Base-by-base conservation (phyloP, 2,329 filamentous ascomycete species). In the Dissoconium aciculare region DNA sequence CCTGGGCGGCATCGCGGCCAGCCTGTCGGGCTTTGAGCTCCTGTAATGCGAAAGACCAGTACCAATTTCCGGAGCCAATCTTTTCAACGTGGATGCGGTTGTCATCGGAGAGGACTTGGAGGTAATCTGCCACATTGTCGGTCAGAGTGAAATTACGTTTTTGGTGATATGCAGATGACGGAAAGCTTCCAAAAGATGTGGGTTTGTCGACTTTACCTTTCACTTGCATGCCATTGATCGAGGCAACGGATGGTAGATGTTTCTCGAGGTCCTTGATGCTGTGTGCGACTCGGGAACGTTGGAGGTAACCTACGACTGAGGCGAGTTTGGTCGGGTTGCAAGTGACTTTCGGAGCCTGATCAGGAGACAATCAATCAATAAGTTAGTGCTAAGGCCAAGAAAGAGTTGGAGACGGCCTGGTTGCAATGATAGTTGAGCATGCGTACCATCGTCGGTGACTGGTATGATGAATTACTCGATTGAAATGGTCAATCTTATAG, bases 41-140 rank as follows among this genome's bases (percentile, higher is more conserved):
- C 31, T 76, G 70, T 15, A 63, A 69, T 11, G 55, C 59, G 48
- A 78, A 78, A 39, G 63, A 67, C 74, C 74, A 79, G 55, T 78
- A 78, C 74, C 74, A 79, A 50, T 78, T 78, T 15, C 71, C 73
- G 39, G 64, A 74, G 26, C 74, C 74, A 43, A 79, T 78, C 52
- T 78, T 78, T 56, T 78, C 74, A 15, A 75, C 67, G 11, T 64
- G 64, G 37, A 78, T 66, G 43, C 66, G 63, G 43, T 60, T 62
- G 34, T 78, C 74, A 44, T 77, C 71, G 5, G 60, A 57, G 12
- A 78, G 62, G 4, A 63, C 58, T 48, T 75, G 71, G 11, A 78
- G 56, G 46, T 72, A 75, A 44, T 78, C 74, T 52, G 33, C 12
- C 11, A 19, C 8, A 11, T 14, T 21, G 17, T 30, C 14, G 8